Evolutionary conservation across 352 stramenopile species (phyloP).

Genomic region (Globisporangium cederbergense): DNA sequence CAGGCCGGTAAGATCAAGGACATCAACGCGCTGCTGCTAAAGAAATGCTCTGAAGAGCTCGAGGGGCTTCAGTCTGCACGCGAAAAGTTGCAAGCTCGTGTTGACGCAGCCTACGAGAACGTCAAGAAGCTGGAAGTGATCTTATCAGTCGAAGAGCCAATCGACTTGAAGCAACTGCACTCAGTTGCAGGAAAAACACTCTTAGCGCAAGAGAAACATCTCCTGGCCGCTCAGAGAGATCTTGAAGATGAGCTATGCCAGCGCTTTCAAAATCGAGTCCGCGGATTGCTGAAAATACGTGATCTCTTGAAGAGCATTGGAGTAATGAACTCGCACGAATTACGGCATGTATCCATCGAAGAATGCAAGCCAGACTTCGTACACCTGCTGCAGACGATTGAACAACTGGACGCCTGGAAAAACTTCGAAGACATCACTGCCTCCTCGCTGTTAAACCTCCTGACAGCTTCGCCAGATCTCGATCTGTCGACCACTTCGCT

Average conservation of each 20-base stretch:
- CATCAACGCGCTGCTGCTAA: slow-evolving; percentile 54
- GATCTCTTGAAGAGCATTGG: slow-evolving; percentile 37
- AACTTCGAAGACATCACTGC: slow-evolving; percentile 21
- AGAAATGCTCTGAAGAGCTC: slow-evolving; percentile 59
- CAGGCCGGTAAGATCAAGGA: slow-evolving; percentile 56
- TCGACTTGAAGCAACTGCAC: slow-evolving; percentile 38
- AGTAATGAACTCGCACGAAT: slow-evolving; percentile 32
- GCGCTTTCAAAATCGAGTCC: slow-evolving; percentile 33
- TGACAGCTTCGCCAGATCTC: slow-evolving; percentile 18
- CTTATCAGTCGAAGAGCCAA: slow-evolving; percentile 29
- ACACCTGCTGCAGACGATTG: slow-evolving; percentile 7
- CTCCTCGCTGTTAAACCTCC: neutral
- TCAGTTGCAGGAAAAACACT: slow-evolving; percentile 35
- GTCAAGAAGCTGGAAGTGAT: slow-evolving; percentile 49
- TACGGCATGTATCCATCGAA: slow-evolving; percentile 37
- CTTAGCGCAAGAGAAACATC: slow-evolving; percentile 51
- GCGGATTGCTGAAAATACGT: slow-evolving; percentile 31
- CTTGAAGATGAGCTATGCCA: slow-evolving; percentile 44
- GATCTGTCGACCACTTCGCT: slow-evolving; percentile 24
- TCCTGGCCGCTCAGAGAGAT: slow-evolving; percentile 25
- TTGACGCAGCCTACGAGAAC: slow-evolving; percentile 30
- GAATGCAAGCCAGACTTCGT: slow-evolving; percentile 21
- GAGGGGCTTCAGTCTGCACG: slow-evolving; percentile 47
- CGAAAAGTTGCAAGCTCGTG: slow-evolving; percentile 42
- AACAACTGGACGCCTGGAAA: slow-evolving; percentile 24